Evolutionary conservation across 192 early-diverging fungal genomes (phyloP), one percentile per base, ranked within the genome.

Genomic region (Backusella parvicylindrica): DNA sequence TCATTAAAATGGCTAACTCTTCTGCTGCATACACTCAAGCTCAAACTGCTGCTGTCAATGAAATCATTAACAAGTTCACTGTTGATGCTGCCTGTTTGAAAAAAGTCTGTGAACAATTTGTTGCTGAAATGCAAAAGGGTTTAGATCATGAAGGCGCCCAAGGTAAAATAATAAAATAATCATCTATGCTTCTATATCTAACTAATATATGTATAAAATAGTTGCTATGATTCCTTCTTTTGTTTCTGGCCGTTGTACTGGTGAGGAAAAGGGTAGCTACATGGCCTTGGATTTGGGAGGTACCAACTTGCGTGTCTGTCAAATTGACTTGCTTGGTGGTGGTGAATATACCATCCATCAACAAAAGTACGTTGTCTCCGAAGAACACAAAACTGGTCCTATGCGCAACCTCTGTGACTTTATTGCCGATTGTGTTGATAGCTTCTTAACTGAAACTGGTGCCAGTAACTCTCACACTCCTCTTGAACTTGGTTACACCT

Each of bases 271-370:
- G 32, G 97, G 97, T 35, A 88, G 85, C 12, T 95, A 87, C 79
- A 87, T 99, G 26, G 95, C 97, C n/a, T 81, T 99, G 38, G 97
- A 99, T 81, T 85, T 99, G 26, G 97, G 97, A 33, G 96, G 97
- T 32, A 95, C 95, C 72, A 99, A 99, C 82, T 87, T 99, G 80
- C 93, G 97, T 40, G 95, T 98, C 1, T 97, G 96, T 85, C 84
- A 91, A 71, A 89, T 98, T 26, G 86, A 83, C 32, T 88, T 99
- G 64, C 87, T 88, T 68, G 95, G 95, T 64, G 83, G 89, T 37
- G 91, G 93, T 68, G 84, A 87, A 35, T 87, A 90, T 68, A 85
- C 82, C n/a, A 86, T 95, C 74, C 87, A 88, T 66, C 95, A 97
- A 79, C 88, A 94, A 82, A 92, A 92, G 78, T 92, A 90, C 77